Evolutionary conservation across 1,284 basidiomycete genomes (phyloP), one percentile per base, ranked within the genome.

Genomic region (Vanrija sp.): DNA sequence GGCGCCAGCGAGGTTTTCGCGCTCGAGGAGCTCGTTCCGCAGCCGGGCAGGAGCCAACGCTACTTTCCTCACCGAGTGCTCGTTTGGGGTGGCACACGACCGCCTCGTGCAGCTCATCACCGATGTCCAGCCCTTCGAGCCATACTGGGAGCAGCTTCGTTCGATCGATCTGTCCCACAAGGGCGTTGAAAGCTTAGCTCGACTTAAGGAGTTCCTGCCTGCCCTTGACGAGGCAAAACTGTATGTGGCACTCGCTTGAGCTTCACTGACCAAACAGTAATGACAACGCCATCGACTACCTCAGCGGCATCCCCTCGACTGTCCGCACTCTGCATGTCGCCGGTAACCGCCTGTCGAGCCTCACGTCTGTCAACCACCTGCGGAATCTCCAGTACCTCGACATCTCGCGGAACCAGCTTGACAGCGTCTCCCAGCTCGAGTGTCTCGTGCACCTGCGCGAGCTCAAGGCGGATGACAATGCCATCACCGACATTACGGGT

Each of bases 201-300:
- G 93, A 55, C 78, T 98, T 64, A 94, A 96, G 71, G 95, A 98
- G 78, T 95, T 97, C 72, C 76, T 97, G 59, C 95, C 96, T 7
- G 81, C 80, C 52, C 80, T 98, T 28, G 90, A 93, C 67, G 82
- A 86, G 57, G 79, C 94, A 53, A 84, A 83, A 63, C 68, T 98
- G 34, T 34, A 34, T 2, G 34, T 34, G 6, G 4, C 9, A 12
- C 14, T 12, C 1, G 34, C 28, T 29, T 29, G 14, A 34, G 4
- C 9, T 0, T 89, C 93, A 72, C 89, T 80, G 63, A 34, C 34
- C 5, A 12, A 5, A 14, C 34, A 34, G 34, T 12, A 87, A 89
- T 75, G 79, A 80, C 52, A 97, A 97, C 76, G 81, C 85, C 55
- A 78, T 97, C 63, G 82, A 86, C 51, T 96, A 90, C 84, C 78